Conservation (phyloP, 2,329 filamentous ascomycete genomes). For the Colletotrichum liriopes region DNA sequence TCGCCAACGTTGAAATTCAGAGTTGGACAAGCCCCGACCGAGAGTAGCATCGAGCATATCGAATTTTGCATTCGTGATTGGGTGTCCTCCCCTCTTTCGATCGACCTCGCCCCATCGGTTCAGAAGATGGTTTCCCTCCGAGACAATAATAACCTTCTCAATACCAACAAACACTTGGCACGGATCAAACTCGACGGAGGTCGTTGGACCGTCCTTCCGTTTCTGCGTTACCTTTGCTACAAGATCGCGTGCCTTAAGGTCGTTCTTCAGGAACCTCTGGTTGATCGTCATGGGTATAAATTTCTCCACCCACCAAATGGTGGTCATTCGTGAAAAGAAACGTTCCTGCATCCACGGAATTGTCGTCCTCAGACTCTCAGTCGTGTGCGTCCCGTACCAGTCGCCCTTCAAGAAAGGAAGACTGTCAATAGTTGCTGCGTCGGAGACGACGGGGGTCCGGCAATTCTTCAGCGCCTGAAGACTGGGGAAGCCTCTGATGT, state of each 20-base stretch:
- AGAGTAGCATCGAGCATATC: slow-evolving; percentile 19
- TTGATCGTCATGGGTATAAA: slow-evolving; percentile 13
- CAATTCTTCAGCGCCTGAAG: background rate
- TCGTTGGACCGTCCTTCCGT: slow-evolving; percentile 5
- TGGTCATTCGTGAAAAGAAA: background rate
- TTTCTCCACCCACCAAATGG: slow-evolving; percentile 1
- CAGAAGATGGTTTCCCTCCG: background rate
- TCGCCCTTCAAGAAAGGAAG: slow-evolving; percentile 5
- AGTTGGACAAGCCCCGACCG: background rate
- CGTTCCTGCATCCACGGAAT: slow-evolving; percentile 6
- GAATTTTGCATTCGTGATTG: background rate
- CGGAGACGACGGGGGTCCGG: background rate
- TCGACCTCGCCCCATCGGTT: background rate
- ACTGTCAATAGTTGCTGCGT: background rate
- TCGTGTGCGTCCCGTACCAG: slow-evolving; percentile 7
- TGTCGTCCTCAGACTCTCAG: background rate
- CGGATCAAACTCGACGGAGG: background rate
- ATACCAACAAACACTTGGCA: slow-evolving; percentile 8
- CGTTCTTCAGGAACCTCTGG: background rate
- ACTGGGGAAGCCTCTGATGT: background rate
- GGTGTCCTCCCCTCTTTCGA: background rate
- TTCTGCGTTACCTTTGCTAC: background rate
- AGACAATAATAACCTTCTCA: background rate
- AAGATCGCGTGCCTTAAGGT: background rate
- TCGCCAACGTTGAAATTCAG: background rate